A percentile compares a stretch with the other conserved stretches of the same genome.
Conservation (phyloP, 495 filamentous ascomycete genomes). For the Penicillium flavigenum region DNA sequence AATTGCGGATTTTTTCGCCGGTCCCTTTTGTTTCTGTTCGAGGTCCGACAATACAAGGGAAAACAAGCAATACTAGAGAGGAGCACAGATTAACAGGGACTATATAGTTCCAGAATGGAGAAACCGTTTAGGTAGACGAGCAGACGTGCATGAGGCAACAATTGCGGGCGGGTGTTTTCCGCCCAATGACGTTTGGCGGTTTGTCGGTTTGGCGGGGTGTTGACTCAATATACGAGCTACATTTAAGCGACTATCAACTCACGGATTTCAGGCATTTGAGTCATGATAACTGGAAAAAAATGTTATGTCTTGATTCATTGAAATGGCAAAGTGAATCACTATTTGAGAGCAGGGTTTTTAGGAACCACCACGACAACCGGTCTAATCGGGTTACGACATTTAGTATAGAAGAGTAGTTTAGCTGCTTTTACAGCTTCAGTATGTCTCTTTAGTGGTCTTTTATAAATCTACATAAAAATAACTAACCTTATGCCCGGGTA, state of each 20-base stretch:
- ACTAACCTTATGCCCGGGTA: no score
- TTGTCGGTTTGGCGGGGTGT: constrained; percentile 9
- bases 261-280: background rate
- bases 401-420: no score
- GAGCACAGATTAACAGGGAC: background rate
- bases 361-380: no score
- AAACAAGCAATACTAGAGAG: background rate
- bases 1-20: constrained; percentile 16
- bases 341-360: background rate
- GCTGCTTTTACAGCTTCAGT: no score
- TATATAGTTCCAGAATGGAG: constrained; percentile 1
- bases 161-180: constrained; percentile 24
- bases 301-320: background rate
- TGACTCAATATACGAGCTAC: background rate
- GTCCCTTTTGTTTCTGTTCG: background rate
- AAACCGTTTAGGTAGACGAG: constrained; percentile 14
- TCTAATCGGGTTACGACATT: no score
- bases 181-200: constrained; percentile 29
- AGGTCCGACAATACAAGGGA: background rate
- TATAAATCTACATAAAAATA: no score
- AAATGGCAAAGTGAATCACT: background rate
- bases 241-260: background rate
- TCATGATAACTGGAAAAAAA: background rate
- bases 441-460: no score
- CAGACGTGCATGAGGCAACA: constrained; percentile 20